Evolutionary conservation across 2,329 filamentous ascomycete species (phyloP).

Genomic region (Capronia americana): DNA sequence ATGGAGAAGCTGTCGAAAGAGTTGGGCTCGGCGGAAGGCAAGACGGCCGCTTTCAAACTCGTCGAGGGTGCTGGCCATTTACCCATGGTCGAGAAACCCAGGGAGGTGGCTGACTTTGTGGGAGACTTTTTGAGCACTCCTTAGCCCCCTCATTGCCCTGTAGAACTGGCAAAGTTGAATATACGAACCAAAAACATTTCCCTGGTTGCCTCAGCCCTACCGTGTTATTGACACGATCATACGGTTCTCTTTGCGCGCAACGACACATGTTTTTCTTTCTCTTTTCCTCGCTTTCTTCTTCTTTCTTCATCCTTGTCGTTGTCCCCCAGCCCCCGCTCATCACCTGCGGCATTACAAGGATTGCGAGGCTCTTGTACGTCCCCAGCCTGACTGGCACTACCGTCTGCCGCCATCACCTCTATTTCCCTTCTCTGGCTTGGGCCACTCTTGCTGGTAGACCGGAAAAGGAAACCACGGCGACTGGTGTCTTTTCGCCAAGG

Average conservation of each 20-base stretch:
- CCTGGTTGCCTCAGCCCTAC: background rate
- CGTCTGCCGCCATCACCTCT: too few relatives aligned
- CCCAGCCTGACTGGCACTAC: too few relatives aligned
- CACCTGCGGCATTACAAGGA: too few relatives aligned
- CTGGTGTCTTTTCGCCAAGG: too few relatives aligned
- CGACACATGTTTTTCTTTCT: background rate
- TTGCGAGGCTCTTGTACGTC: too few relatives aligned
- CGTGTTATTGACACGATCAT: background rate
- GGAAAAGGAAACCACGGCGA: too few relatives aligned
- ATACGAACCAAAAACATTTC: background rate
- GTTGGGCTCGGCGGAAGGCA: constrained; percentile 67
- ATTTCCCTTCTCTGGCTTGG: too few relatives aligned
- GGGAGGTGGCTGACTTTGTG: constrained; percentile 46
- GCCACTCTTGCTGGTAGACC: too few relatives aligned
- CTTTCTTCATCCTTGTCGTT: background rate
- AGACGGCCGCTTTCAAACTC: constrained; percentile 65
- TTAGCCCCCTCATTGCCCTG: background rate
- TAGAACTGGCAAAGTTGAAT: background rate
- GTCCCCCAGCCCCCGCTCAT: too few relatives aligned
- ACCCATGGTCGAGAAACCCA: constrained; percentile 80
- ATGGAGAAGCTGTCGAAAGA: constrained; percentile 65
- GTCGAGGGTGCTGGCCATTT: constrained; percentile 77
- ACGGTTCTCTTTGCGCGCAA: background rate
- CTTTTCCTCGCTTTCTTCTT: background rate
- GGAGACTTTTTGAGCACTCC: constrained; percentile 8